A percentile compares a stretch with the other conserved stretches of the same genome.
Evolutionary conservation across 2,329 filamentous ascomycete genomes (phyloP).

Genomic region (Monosporascus sp.): DNA sequence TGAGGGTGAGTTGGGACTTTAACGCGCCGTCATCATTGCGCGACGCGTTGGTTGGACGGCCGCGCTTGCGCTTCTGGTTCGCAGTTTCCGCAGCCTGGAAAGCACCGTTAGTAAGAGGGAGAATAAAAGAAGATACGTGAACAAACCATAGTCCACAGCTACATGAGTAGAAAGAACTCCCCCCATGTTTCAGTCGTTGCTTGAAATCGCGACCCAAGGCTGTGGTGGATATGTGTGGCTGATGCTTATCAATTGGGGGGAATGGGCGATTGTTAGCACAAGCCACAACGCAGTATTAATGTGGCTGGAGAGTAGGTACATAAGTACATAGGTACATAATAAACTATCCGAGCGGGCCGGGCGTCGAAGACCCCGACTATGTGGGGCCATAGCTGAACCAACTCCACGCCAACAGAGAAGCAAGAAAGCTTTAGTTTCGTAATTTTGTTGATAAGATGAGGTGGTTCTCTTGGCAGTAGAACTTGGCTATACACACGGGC

Average conservation of each 20-base stretch:
- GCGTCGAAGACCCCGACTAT: too few relatives aligned
- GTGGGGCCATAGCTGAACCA: too few relatives aligned
- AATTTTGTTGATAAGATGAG: background rate
- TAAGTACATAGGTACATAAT: too few relatives aligned
- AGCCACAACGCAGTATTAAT: background rate
- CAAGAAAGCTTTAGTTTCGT: background rate
- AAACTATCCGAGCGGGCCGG: too few relatives aligned
- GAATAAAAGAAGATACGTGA: background rate
- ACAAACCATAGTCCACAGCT: conserved; percentile 5
- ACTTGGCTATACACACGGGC: too few relatives aligned
- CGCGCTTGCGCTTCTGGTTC: conserved; percentile 39
- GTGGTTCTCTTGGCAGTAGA: background rate
- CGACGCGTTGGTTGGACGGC: conserved; percentile 37
- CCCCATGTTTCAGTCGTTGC: background rate
- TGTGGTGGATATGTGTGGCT: background rate
- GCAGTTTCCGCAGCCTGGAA: conserved; percentile 21
- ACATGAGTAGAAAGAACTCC: background rate
- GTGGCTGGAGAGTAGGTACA: background rate
- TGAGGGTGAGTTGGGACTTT: conserved; percentile 12
- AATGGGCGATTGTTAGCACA: background rate
- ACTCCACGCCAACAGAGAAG: background rate
- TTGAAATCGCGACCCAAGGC: background rate
- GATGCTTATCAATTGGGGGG: background rate
- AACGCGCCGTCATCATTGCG: conserved; percentile 24
- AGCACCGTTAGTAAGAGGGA: conserved; percentile 1